Evolutionary conservation across 2,329 filamentous ascomycete species (phyloP), one percentile per base, ranked within the genome.

Genomic region (Lasiodiplodia gonubiensis): DNA sequence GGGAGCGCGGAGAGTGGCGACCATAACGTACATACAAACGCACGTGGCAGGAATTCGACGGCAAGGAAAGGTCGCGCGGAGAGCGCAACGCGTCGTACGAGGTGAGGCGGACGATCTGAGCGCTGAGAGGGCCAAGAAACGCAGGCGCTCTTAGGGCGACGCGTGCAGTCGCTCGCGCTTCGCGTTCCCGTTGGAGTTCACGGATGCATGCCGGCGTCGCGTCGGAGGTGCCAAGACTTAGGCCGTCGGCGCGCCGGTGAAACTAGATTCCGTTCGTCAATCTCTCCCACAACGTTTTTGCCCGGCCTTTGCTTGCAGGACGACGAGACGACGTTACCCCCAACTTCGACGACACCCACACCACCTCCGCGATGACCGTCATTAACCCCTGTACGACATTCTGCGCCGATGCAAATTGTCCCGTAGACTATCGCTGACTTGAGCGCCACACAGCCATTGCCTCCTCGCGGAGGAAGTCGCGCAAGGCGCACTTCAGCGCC

Each of bases 401-500:
- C 54, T 7, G 52, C 30, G 55, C 54, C 46, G 37, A 35, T 67
- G 23, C 18, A 30, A 42, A 16, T 23, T 11, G 52, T 5, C 14
- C 23, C 46, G 27, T 52, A n/a, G 49, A 25, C 37, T 11, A 52
- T 39, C 54, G 70, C 51, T 61, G 69, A 69, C 21, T 21, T 64
- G 16, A 57, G 16, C 55, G 30, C 54, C 5, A 49, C 64, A 25
- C 39, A 69, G 69, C 69, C 68, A 67, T 93, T 79, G 82, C 87
- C 83, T 92, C 92, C 84, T 97, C 93, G 81, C 90, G 94, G 86
- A 91, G 94, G 87, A 99, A 99, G 93, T 95, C 93, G 86, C 93
- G 95, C 85, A 97, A 97, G 89, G 92, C 93, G 82, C 94, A 99
- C 89, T 99, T 97, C 90, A 86, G 88, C 82, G 95, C 95, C 75